Base-by-base conservation (phyloP, 2,329 filamentous ascomycete genomes). In the Aureobasidium vineae region DNA sequence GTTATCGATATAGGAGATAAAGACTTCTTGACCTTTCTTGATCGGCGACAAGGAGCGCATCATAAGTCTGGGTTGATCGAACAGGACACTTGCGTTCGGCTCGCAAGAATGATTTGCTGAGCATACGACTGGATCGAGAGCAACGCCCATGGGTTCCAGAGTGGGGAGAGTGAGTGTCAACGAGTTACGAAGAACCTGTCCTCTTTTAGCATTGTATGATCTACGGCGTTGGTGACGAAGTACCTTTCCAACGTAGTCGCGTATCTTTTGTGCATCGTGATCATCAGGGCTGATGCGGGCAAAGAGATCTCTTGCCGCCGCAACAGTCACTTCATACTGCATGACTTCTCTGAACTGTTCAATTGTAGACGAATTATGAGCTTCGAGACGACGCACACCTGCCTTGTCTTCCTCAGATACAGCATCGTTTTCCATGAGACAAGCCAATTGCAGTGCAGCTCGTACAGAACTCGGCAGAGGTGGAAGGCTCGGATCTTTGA, bases 51-150 rank as follows among this genome's bases (percentile, higher is more conserved):
- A 74, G 0, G 85, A 81, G 40, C 84, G 82, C 38, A 87, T 72
- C 16, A 77, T 77, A 11, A 86, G 74, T 38, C 77, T 73, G 3
- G 81, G 76, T 23, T 84, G 81, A 66, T 87, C 84, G 75, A 87
- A 86, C 15, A 84, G 79, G 21, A 86, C 79, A 36, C 81, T 80
- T 2, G 83, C 81, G 69, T 88, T 89, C 3, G 85, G 84, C 28
- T 82, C 79, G 72, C 87, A 89, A 50, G 84, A 87, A 72, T 89
- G 87, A 68, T 89, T 89, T 50, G 86, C 78, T 19, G 82, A 75
- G 33, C 83, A 79, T 2, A 83, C 78, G 21, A 80, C 77, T 0
- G 85, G 84, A 68, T 88, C 84, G 19, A 88, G 72, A 41, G 82
- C 82, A n/a, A 87, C 76, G 1, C 87, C 87, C 26, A 88, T 75